phyloP scores from a whole-genome alignment of 371 early-diverging fungal species.

The Mortierella sp. region DNA sequence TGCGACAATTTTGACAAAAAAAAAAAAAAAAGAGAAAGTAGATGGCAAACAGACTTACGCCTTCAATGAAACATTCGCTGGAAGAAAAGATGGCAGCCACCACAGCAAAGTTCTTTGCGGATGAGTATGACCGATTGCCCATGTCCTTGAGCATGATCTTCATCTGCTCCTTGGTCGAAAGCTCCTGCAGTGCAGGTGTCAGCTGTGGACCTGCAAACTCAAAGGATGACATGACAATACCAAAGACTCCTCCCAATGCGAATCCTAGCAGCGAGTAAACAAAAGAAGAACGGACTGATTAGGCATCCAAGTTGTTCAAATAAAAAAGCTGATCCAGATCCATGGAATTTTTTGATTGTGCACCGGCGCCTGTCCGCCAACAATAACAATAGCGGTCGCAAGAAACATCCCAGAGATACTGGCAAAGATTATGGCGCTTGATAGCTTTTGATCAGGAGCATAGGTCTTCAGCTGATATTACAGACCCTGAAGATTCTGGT shows the following conservation, averaged over 20 bases:
- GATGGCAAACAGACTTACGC: too few species aligned
- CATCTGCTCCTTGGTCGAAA: constrained; percentile 83
- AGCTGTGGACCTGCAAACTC: constrained; percentile 77
- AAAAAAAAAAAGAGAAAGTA: background rate
- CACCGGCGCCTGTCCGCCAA: too few species aligned
- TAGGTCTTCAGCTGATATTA: too few species aligned
- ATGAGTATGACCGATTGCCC: constrained; percentile 79
- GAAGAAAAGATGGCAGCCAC: constrained; percentile 93
- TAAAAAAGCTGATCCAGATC: too few species aligned
- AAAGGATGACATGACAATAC: constrained; percentile 91
- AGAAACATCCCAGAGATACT: too few species aligned
- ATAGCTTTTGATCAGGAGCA: too few species aligned
- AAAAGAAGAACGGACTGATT: too few species aligned
- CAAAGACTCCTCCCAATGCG: constrained; percentile 92
- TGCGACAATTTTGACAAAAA: too few species aligned
- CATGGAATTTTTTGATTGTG: too few species aligned
- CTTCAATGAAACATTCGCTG: constrained; percentile 95
- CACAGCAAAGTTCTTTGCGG: constrained; percentile 95
- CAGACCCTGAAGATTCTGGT: background rate
- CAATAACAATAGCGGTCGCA: too few species aligned
- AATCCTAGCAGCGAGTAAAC: constrained; percentile 70
- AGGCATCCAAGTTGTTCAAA: too few species aligned
- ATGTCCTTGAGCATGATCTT: constrained; percentile 89
- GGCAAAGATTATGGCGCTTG: too few species aligned
- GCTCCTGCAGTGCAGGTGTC: constrained; percentile 68